Percentiles rank a stretch among this genome's conserved stretches.
Evolutionary conservation across 1,139 yeast species (phyloP).

Genomic region (Wickerhamomyces sp.): DNA sequence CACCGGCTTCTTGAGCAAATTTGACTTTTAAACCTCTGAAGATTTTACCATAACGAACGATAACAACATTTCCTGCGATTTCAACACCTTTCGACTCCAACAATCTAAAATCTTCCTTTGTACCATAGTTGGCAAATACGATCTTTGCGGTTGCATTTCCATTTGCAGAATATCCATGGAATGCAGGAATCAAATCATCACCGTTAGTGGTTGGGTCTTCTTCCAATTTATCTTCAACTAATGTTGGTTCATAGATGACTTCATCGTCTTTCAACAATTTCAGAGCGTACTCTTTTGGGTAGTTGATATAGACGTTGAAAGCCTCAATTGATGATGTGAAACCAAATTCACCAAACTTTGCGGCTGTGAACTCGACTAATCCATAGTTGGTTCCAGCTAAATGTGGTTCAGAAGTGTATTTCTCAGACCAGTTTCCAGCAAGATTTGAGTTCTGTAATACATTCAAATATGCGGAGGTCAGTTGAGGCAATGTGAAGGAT

Average conservation of each 20-base stretch:
- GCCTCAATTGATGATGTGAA: constrained; percentile 47
- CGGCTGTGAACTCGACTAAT: constrained; percentile 62
- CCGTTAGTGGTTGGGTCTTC: constrained; percentile 68
- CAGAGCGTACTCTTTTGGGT: constrained; percentile 54
- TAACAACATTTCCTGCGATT: constrained; percentile 49
- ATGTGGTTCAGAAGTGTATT: constrained; percentile 59
- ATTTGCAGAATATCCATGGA: constrained; percentile 65
- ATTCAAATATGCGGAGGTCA: constrained; percentile 27
- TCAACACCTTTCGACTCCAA: constrained; percentile 43
- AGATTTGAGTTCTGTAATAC: constrained; percentile 40
- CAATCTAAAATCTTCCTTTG: constrained; percentile 46
- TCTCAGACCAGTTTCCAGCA: constrained; percentile 50
- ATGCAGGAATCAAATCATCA: constrained; percentile 49
- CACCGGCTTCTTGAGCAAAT: constrained; percentile 62
- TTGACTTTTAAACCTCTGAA: constrained; percentile 67
- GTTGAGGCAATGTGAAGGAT: neutral
- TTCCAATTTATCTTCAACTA: constrained; percentile 64
- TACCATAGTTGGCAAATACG: constrained; percentile 61
- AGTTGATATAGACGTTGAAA: constrained; percentile 57
- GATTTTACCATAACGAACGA: constrained; percentile 55
- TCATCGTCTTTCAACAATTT: constrained; percentile 32
- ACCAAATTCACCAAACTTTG: constrained; percentile 61
- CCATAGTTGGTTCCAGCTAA: constrained; percentile 66
- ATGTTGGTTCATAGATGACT: constrained; percentile 55
- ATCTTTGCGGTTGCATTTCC: constrained; percentile 60